phyloP scores from a whole-genome alignment of 495 filamentous ascomycete species.

The Echria macrotheca region DNA sequence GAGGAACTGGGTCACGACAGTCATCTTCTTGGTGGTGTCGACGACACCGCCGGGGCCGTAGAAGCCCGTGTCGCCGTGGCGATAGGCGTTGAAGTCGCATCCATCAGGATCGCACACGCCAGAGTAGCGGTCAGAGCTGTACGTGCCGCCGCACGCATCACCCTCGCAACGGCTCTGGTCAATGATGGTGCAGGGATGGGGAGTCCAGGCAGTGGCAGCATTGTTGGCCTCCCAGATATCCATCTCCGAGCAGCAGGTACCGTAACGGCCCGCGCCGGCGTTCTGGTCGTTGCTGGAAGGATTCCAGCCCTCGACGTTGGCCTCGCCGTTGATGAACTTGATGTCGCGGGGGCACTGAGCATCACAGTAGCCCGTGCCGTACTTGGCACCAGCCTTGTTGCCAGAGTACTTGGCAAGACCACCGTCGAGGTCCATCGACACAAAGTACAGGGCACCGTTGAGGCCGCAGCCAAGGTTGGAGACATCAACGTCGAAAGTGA shows the following conservation, averaged over 20 bases:
- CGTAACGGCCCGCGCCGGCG: slow-evolving; percentile 53
- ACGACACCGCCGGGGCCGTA: slow-evolving; percentile 56
- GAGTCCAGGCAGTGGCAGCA: slow-evolving; percentile 56
- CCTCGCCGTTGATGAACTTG: slow-evolving; percentile 50
- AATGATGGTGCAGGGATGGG: slow-evolving; percentile 59
- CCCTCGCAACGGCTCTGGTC: slow-evolving; percentile 52
- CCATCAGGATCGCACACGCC: slow-evolving; percentile 66
- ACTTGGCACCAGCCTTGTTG: slow-evolving; percentile 58
- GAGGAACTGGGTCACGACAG: slow-evolving; percentile 70
- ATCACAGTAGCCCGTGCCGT: slow-evolving; percentile 55
- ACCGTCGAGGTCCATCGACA: slow-evolving; percentile 53
- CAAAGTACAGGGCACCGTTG: slow-evolving; percentile 57
- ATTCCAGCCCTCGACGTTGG: slow-evolving; percentile 57
- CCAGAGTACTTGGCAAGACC: slow-evolving; percentile 44
- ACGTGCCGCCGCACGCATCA: slow-evolving; percentile 46
- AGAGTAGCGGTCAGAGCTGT: slow-evolving; percentile 43
- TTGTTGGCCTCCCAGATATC: slow-evolving; percentile 73
- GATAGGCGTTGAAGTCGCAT: slow-evolving; percentile 76
- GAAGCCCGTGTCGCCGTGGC: slow-evolving; percentile 57
- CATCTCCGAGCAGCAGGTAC: slow-evolving; percentile 69
- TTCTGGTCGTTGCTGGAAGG: slow-evolving; percentile 55
- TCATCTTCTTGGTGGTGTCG: slow-evolving; percentile 62
- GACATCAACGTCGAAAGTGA: slow-evolving; percentile 57
- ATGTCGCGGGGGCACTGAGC: slow-evolving; percentile 51
- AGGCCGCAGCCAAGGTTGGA: slow-evolving; percentile 49